Conservation (phyloP, 306 rosid genomes). For the Prosopis cineraria region DNA sequence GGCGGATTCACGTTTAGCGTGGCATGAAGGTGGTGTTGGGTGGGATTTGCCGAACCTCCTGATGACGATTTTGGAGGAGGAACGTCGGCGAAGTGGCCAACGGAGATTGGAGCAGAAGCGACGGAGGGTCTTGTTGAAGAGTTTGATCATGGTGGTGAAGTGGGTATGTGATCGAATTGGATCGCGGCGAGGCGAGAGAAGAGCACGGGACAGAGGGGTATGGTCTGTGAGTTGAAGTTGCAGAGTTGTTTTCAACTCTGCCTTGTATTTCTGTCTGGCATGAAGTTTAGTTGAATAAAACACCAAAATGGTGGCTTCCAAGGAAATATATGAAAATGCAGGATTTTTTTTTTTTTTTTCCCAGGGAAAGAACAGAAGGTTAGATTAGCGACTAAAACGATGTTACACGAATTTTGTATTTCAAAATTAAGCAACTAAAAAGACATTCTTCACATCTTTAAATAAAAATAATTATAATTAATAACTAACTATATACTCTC, state of each 20-base stretch:
- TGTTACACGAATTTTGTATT: not conserved
- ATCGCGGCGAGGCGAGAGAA: constrained; percentile 26
- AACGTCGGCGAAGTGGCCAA: constrained; percentile 56
- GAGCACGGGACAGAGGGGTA: constrained; percentile 20
- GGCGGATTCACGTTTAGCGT: constrained; percentile 34
- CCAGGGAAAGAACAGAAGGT: not conserved
- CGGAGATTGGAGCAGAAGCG: constrained; percentile 65
- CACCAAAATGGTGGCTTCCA: constrained; percentile 31
- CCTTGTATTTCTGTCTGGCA: constrained; percentile 23
- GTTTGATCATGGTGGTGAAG: constrained; percentile 54
- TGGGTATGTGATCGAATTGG: constrained; percentile 15
- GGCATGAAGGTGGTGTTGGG: constrained; percentile 36
- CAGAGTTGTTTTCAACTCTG: constrained; percentile 38
- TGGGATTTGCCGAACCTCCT: constrained; percentile 40
- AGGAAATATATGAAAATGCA: not conserved
- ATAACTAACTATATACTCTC: not conserved
- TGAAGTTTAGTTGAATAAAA: constrained; percentile 26
- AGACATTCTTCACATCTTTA: not conserved
- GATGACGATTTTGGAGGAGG: constrained; percentile 52
- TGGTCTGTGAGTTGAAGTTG: constrained; percentile 24
- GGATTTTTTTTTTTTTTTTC: not conserved
- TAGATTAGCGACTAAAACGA: not conserved
- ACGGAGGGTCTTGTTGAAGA: constrained; percentile 59
- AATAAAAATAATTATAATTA: not conserved
- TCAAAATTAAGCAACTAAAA: not conserved